Evolutionary conservation across 2,329 filamentous ascomycete species (phyloP).

Genomic region (Bipolaris sorokiniana): DNA sequence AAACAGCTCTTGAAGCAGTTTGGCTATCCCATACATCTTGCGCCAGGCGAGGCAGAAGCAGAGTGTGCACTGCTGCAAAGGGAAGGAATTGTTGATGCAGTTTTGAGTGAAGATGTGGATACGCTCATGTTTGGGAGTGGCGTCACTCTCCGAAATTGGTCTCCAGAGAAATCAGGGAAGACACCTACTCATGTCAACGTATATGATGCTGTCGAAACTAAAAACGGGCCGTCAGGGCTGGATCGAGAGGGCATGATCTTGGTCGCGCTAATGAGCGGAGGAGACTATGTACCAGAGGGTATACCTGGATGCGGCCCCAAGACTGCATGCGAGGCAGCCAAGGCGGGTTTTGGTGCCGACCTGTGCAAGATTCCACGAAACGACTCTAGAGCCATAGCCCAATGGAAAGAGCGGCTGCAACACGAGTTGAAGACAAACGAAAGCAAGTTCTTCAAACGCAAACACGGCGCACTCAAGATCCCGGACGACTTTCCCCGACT

Average conservation of each 20-base stretch:
- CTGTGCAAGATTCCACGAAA: conserved; percentile 69
- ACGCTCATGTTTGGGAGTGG: conserved; percentile 96
- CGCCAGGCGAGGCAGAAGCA: conserved; percentile 93
- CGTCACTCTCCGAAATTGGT: conserved; percentile 80
- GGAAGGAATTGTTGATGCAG: conserved; percentile 75
- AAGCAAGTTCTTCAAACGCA: conserved; percentile 77
- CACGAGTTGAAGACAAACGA: conserved; percentile 85
- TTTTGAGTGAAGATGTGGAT: conserved; percentile 95
- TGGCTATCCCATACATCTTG: conserved; percentile 81
- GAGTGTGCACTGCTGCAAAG: conserved; percentile 89
- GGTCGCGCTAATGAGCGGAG: conserved; percentile 92
- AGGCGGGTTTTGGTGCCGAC: conserved; percentile 81
- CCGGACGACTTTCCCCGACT: conserved; percentile 81
- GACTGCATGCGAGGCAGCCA: conserved; percentile 85
- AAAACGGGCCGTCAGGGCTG: conserved; percentile 64
- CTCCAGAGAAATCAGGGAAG: conserved; percentile 72
- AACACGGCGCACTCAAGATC: conserved; percentile 74
- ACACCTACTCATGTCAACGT: conserved; percentile 84
- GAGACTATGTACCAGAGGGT: conserved; percentile 89
- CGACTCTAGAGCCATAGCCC: conserved; percentile 64
- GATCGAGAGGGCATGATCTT: conserved; percentile 90
- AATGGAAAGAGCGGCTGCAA: conserved; percentile 75
- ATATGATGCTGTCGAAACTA: conserved; percentile 70
- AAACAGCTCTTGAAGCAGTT: conserved; percentile 86
- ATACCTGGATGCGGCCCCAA: conserved; percentile 88